Conservation (phyloP, 768 basidiomycete genomes). For the Boletus edulis region DNA sequence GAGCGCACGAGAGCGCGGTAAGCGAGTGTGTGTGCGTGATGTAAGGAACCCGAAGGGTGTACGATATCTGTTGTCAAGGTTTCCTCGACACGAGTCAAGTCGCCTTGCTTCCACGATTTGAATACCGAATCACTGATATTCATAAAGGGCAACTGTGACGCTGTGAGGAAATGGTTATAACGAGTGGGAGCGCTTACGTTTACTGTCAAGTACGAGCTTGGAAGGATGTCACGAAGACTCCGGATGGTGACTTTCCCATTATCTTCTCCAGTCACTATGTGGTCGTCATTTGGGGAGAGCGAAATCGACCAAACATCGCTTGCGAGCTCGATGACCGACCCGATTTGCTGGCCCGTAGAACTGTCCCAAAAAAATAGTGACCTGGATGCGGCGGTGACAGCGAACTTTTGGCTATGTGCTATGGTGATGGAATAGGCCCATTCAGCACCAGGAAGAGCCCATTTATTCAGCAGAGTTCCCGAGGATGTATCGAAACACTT, state of each 20-base stretch:
- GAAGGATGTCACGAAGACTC: neutral
- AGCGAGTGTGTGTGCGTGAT: neutral
- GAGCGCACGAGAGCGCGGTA: neutral
- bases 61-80: neutral
- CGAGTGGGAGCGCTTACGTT: neutral
- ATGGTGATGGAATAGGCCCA: too few species aligned
- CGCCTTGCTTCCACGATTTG: neutral
- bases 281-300: neutral
- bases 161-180: neutral
- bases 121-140: neutral
- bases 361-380: slow-evolving; percentile 1
- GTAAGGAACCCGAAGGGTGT: neutral
- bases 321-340: too few species aligned
- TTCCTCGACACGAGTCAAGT: neutral
- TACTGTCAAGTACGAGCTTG: neutral
- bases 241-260: neutral
- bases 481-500: too few species aligned
- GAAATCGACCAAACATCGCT: neutral
- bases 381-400: too few species aligned
- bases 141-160: neutral
- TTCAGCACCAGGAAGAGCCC: too few species aligned
- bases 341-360: neutral
- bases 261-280: neutral
- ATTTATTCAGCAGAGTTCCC: too few species aligned
- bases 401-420: too few species aligned